Conservation (phyloP, 441 rosid species). For the Aleurites moluccanus region DNA sequence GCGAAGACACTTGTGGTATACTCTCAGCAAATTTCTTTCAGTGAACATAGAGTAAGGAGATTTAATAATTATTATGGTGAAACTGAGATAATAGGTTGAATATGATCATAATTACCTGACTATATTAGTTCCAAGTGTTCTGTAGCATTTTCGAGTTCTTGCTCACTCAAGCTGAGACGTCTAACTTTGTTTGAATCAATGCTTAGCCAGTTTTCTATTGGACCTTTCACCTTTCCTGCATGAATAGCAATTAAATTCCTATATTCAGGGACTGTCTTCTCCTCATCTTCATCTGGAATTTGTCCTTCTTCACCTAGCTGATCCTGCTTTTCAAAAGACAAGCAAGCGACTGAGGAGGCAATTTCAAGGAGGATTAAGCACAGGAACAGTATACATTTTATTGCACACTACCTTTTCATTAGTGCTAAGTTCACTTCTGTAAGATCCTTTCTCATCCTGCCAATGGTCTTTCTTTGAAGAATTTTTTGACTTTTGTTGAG, state of each 20-base stretch:
- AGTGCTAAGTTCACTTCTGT: constrained; percentile 28
- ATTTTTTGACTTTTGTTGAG: constrained; percentile 4
- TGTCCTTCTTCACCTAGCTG: constrained; percentile 36
- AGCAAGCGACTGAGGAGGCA: constrained; percentile 1
- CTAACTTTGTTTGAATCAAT: constrained; percentile 45
- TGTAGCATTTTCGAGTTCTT: constrained; percentile 61
- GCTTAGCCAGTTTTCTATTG: constrained; percentile 37
- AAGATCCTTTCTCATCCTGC: constrained; percentile 24
- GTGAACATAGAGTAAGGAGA: constrained; percentile 47
- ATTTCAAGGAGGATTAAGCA: neutral
- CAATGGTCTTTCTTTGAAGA: constrained; percentile 17
- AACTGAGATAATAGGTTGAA: neutral
- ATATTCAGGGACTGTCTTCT: constrained; percentile 42
- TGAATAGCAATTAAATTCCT: constrained; percentile 72
- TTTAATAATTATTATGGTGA: neutral
- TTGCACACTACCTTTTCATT: constrained; percentile 22
- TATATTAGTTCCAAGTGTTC: constrained; percentile 48
- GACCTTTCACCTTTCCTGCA: constrained; percentile 72
- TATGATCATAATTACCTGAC: constrained; percentile 46
- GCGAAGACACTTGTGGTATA: constrained; percentile 81
- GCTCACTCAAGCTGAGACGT: constrained; percentile 83
- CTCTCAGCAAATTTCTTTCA: constrained; percentile 42
- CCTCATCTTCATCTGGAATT: constrained; percentile 57
- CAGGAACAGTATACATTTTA: neutral
- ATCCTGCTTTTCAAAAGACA: constrained; percentile 31